Percentiles rank a stretch among this genome's conserved stretches.
phyloP scores from a whole-genome alignment of 176 grass and related monocot genomes.

The Eleusine indica region DNA sequence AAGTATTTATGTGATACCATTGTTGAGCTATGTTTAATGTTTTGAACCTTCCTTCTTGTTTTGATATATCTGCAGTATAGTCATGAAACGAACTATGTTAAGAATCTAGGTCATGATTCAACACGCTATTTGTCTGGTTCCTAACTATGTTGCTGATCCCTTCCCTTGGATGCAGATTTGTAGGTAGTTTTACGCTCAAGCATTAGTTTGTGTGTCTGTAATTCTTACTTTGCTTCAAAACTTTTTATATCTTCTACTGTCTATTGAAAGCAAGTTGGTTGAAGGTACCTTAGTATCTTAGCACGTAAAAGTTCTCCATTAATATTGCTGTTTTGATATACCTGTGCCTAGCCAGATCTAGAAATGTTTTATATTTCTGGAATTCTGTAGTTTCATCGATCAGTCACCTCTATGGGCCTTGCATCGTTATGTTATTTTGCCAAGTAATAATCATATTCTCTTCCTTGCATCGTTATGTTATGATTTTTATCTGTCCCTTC shows the following conservation, averaged over 20 bases:
- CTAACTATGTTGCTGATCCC: constrained; percentile 15
- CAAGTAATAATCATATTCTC: not conserved
- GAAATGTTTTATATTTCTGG: not conserved
- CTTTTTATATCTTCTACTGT: not conserved
- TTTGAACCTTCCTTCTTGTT: not conserved
- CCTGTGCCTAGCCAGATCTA: not conserved
- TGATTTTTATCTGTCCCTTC: constrained; percentile 29
- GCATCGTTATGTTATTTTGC: constrained; percentile 1
- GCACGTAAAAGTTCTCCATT: not conserved
- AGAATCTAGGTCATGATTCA: not conserved
- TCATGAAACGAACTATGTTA: constrained; percentile 8
- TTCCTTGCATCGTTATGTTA: constrained; percentile 4
- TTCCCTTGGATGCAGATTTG: not conserved
- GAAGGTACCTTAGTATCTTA: not conserved
- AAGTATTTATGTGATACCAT: constrained; percentile 4
- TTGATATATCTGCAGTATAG: not conserved
- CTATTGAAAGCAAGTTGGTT: not conserved
- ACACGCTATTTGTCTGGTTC: not conserved
- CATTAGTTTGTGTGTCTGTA: not conserved
- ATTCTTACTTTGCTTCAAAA: constrained; percentile 16
- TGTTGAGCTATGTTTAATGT: constrained; percentile 4
- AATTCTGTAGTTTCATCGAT: not conserved
- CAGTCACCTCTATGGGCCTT: not conserved
- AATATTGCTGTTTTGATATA: not conserved
- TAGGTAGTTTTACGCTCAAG: not conserved